phyloP scores from a whole-genome alignment of 306 rosid genomes.

The Ormosia semicastrata region DNA sequence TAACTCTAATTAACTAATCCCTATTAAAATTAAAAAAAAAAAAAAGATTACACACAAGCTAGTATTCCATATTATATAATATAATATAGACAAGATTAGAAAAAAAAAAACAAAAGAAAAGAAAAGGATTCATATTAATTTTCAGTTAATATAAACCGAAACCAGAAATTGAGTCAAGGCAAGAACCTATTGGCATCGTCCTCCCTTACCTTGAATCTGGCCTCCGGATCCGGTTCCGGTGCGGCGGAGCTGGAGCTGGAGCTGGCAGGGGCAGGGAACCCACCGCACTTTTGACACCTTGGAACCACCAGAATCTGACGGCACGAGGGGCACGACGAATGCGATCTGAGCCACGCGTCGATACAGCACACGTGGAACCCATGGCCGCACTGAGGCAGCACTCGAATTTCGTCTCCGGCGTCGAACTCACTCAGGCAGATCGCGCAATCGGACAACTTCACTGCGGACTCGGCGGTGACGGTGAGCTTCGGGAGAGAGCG shows the following conservation, averaged over 20 bases:
- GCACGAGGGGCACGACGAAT: constrained; percentile 80
- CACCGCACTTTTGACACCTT: constrained; percentile 73
- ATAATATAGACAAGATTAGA: constrained; percentile 20
- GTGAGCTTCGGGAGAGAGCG: constrained; percentile 71
- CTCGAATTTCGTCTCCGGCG: constrained; percentile 71
- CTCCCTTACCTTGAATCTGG: constrained; percentile 47
- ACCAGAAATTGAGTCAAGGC: background rate
- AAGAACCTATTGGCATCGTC: constrained; percentile 53
- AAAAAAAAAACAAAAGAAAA: background rate
- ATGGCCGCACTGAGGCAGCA: constrained; percentile 80
- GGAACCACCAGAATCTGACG: constrained; percentile 64
- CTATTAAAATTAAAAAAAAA: background rate
- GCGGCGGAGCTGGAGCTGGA: constrained; percentile 31
- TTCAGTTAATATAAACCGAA: background rate
- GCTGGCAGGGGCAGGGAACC: constrained; percentile 42
- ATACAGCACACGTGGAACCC: constrained; percentile 71
- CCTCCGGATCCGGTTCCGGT: constrained; percentile 25
- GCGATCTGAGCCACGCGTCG: constrained; percentile 84
- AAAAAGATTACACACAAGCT: background rate
- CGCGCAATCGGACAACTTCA: constrained; percentile 63
- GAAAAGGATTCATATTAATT: background rate
- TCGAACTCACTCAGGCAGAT: constrained; percentile 69
- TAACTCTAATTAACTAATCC: background rate
- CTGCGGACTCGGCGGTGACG: constrained; percentile 49
- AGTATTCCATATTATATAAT: background rate